These are phyloP conservation scores for Quercus dentata DNA, from an alignment of 306 rosid species.

Conservation along the genomic window DNA sequence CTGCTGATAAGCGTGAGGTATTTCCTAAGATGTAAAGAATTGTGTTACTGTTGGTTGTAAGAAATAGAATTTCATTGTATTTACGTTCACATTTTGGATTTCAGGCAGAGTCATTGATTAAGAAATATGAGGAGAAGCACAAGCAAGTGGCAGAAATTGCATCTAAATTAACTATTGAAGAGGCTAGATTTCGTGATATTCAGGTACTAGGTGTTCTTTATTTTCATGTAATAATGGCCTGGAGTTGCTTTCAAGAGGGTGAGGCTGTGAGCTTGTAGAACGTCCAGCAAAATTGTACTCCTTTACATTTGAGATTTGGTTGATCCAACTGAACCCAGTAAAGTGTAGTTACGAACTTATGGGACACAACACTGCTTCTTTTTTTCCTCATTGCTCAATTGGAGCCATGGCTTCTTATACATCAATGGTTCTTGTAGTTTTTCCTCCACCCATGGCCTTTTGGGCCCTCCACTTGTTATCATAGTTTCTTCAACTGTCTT, in stretches of 20 bases:
- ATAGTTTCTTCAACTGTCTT: background rate
- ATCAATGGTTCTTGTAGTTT: background rate
- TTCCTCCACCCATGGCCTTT: background rate
- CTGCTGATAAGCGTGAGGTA: slow-evolving; percentile 95
- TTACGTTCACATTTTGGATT: slow-evolving; percentile 13
- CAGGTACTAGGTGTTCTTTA: slow-evolving; percentile 53
- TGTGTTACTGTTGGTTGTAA: slow-evolving; percentile 12
- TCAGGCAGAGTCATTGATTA: slow-evolving; percentile 75
- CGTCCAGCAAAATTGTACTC: background rate
- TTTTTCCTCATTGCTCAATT: background rate
- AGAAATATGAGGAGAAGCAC: slow-evolving; percentile 91
- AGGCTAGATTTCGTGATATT: slow-evolving; percentile 83
- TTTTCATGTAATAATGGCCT: slow-evolving; percentile 3
- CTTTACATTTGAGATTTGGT: background rate
- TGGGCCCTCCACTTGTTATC: background rate
- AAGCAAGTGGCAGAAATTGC: slow-evolving; percentile 92
- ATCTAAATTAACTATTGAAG: slow-evolving; percentile 85
- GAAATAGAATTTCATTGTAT: slow-evolving; percentile 6
- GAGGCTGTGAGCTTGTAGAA: background rate
- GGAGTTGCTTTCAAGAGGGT: slow-evolving; percentile 9
- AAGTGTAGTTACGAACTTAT: background rate
- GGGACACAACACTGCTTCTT: background rate
- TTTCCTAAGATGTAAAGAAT: slow-evolving; percentile 14
- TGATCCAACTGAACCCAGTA: background rate
- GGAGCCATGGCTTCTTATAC: background rate